Percentiles rank a stretch among this genome's conserved stretches.
phyloP scores from a whole-genome alignment of 441 rosid genomes.

The Adansonia grandidieri region DNA sequence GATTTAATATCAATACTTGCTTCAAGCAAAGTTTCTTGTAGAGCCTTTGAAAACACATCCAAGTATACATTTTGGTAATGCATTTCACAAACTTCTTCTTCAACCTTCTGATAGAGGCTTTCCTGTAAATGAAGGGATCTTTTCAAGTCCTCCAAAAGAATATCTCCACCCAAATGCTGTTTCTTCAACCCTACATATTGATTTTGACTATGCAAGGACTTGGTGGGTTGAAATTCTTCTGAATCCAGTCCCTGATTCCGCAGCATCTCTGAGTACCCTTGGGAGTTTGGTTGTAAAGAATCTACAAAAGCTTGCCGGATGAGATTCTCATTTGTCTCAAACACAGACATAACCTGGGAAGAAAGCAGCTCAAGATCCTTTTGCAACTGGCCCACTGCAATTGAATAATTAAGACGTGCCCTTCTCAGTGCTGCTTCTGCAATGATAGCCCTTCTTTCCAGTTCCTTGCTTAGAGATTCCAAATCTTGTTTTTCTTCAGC shows the following conservation, averaged over 20 bases:
- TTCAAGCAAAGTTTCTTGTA: conserved; percentile 70
- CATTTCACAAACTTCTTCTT: conserved; percentile 85
- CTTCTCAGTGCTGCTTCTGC: conserved; percentile 94
- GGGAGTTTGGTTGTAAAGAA: conserved; percentile 49
- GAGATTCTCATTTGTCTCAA: conserved; percentile 90
- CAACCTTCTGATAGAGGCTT: conserved; percentile 79
- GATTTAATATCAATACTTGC: conserved; percentile 53
- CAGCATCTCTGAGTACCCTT: conserved; percentile 35
- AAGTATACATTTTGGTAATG: conserved; percentile 68
- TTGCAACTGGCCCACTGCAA: conserved; percentile 94
- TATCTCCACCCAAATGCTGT: conserved; percentile 69
- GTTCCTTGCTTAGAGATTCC: conserved; percentile 71
- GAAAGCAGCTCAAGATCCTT: conserved; percentile 97
- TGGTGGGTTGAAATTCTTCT: conserved; percentile 41
- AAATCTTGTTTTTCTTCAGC: conserved; percentile 70
- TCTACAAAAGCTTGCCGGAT: conserved; percentile 81
- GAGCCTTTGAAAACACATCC: conserved; percentile 78
- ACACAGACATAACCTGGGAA: conserved; percentile 89
- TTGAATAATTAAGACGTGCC: conserved; percentile 94
- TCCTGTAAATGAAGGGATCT: conserved; percentile 85
- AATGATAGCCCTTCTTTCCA: conserved; percentile 76
- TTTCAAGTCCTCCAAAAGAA: conserved; percentile 72
- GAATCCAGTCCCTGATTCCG: conserved; percentile 45
- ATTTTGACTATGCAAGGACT: conserved; percentile 49
- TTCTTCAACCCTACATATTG: conserved; percentile 52